phyloP scores from a whole-genome alignment of 306 rosid genomes.

The Cucurbita moschata region DNA sequence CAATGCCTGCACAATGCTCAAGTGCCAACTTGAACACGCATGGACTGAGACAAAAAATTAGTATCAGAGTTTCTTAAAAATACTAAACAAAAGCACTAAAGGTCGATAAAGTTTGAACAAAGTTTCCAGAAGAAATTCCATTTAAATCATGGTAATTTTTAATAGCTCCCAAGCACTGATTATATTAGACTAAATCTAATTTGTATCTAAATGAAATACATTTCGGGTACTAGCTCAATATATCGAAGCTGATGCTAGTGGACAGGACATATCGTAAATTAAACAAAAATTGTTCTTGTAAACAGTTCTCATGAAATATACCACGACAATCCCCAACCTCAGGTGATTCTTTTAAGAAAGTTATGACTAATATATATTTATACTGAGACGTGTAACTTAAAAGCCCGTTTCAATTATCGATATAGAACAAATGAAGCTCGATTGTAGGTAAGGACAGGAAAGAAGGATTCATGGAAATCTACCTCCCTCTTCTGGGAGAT shows the following conservation, averaged over 20 bases:
- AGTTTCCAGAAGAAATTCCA: not conserved
- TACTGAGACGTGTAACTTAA: not conserved
- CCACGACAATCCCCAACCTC: not conserved
- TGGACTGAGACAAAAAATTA: not conserved
- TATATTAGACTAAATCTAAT: not conserved
- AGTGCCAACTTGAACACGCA: not conserved
- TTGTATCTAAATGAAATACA: not conserved
- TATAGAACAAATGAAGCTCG: not conserved
- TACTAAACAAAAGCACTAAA: not conserved
- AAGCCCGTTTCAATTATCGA: not conserved
- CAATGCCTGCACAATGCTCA: not conserved
- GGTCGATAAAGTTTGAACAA: not conserved
- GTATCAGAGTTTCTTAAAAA: not conserved
- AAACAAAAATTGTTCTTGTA: not conserved
- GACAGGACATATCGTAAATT: not conserved
- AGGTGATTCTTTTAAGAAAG: not conserved
- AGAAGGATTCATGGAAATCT: not conserved
- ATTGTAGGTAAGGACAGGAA: not conserved
- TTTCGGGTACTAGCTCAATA: not conserved
- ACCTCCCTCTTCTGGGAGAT: conserved; percentile 59
- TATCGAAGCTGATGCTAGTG: not conserved
- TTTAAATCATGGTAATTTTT: not conserved
- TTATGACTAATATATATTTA: not conserved
- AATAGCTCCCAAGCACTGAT: not conserved
- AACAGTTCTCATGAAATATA: not conserved